Percentiles rank a stretch among this genome's conserved stretches.
Evolutionary conservation across 371 early-diverging fungal species (phyloP).

Genomic region (Syncephalastrum sp.): DNA sequence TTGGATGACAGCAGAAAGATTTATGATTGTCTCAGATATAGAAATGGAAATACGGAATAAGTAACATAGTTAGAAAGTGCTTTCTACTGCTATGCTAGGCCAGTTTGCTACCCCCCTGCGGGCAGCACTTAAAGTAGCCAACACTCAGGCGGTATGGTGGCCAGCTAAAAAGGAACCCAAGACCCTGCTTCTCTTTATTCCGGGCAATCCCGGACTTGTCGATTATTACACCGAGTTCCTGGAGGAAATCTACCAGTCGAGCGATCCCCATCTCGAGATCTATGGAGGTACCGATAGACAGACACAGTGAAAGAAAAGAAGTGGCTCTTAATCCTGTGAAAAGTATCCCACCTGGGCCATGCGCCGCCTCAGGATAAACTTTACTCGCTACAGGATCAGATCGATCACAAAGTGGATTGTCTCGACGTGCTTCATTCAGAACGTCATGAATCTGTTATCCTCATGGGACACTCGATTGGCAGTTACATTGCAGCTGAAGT

Average conservation of each 20-base stretch:
- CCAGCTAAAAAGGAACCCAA: slow-evolving; percentile 32
- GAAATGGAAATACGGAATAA: no score
- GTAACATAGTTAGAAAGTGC: no score
- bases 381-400: slow-evolving; percentile 61
- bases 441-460: slow-evolving; percentile 43
- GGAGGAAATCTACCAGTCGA: slow-evolving; percentile 39
- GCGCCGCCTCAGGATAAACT: slow-evolving; percentile 30
- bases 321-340: not conserved
- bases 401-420: slow-evolving; percentile 65
- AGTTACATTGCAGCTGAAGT: slow-evolving; percentile 56
- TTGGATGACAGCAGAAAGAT: no score
- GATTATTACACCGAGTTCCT: slow-evolving; percentile 71
- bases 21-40: no score
- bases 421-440: slow-evolving; percentile 51
- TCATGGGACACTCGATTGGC: slow-evolving; percentile 73
- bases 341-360: slow-evolving; percentile 63
- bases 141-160: slow-evolving; percentile 58
- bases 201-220: slow-evolving; percentile 74
- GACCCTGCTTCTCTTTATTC: slow-evolving; percentile 56
- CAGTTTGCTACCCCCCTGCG: slow-evolving; percentile 32
- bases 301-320: not conserved
- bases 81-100: no score
- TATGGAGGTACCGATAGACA: slow-evolving; percentile 43
- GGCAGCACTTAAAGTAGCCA: slow-evolving; percentile 48
- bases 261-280: slow-evolving; percentile 40